Base-by-base conservation (phyloP, 1,139 yeast genomes). In the Lipomyces yarrowii region DNA sequence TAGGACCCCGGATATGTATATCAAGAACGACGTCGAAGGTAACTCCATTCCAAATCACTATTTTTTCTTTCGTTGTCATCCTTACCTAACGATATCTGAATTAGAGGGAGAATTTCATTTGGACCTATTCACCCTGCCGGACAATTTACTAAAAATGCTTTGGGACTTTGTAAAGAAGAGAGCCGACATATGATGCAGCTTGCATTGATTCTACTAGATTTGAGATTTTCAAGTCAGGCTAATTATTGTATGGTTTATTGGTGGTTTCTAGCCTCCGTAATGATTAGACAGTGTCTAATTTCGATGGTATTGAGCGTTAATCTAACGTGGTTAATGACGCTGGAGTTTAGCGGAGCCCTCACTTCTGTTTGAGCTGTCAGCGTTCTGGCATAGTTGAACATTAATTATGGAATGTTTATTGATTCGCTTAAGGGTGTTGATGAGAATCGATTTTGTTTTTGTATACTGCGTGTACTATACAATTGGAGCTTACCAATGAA, bases 41-140 rank as follows among this genome's bases (percentile, higher is more conserved):
- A 26, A 10, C 62, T 23, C 15, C 26, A 51, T 30, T 56, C 37
- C 46, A 53, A n/a, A 2, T 54, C 26, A 23, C 21, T 21, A n/a
- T n/a, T n/a, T n/a, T n/a, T 23, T 51, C 23, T 21, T 6, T 8
- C 15, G 48, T 18, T 51, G 30, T 26, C 30, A 4, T 26, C 30
- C 30, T 26, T n/a, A 56, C 18, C 56, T 63, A 18, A 59, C 26
- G 23, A 18, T 37, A 52, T 18, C 21, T 10, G 10, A 21, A n/a
- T n/a, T 26, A 71, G 96, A 91, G 74, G 99, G 99, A 61, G 99
- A 94, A 80, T 94, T 94, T 78, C 93, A 96, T 67, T 91, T 94
- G 90, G 99, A 94, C 79, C 83, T 94, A 74, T 93, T 87, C 78
- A 93, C 98, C 56, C 83, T 94, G 73, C 99, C 99, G 26, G 98